Evolutionary conservation across 495 filamentous ascomycete genomes (phyloP), one percentile per base, ranked within the genome.

Genomic region (Tuber melanosporum): DNA sequence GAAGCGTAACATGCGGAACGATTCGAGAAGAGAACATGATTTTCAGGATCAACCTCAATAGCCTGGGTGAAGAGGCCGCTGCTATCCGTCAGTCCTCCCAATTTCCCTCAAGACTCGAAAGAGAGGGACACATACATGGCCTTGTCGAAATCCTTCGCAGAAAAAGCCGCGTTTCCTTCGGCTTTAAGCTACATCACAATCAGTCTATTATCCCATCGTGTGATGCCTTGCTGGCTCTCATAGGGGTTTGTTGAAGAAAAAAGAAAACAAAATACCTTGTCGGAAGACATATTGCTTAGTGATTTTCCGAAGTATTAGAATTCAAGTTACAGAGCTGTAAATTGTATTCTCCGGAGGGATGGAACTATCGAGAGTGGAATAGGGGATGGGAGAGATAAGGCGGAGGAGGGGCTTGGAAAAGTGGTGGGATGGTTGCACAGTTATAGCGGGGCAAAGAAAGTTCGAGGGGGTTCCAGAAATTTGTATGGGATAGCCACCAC

Each of bases 1-100:
- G 96, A 97, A 39, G 94, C 91, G 83, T 95, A 97, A n/a, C 95
- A 94, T 72, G 93, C 95, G 14, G 96, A 98, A 75, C 95, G 91
- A 86, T 99, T 99, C 81, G 95, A 98, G 88, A 95, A 98, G 73
- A 99, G 91, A 76, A 99, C 93, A 85, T 99, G 95, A 85, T 99
- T 98, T 76, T 84, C 84, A 36, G 95, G 90, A 71, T 97, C 93
- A 80, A 97, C 85, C n/a, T 89, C 91, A 82, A 99, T 97, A 70
- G 96, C 95, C 86, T 97, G 87, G 72, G 94, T 91, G 86, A 99
- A 99, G 83, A 97, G 94, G 75, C 71, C 77, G 73, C 79, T 78
- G n/a, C 20, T 44, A 19, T 20, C 42, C 39, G 17, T n/a, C 41
- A 36, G 32, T 70, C 47, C 14, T 4, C 36, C 22, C n/a, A 14